Evolutionary conservation across 176 grass and related monocot species (phyloP).

Genomic region (Aegilops bicornis): DNA sequence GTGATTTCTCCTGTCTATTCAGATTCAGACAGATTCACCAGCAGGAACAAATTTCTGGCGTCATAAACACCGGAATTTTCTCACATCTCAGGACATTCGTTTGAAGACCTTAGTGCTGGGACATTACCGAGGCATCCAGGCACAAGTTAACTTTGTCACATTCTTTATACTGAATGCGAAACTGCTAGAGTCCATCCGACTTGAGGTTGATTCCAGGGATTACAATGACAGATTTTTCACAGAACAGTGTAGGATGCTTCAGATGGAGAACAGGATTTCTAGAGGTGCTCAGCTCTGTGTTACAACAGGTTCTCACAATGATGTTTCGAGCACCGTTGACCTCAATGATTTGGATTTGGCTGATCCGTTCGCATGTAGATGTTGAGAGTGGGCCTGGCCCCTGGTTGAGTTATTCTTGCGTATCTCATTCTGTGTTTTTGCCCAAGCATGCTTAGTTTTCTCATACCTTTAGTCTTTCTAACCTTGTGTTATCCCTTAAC

Average conservation of each 20-base stretch:
- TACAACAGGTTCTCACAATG: background rate
- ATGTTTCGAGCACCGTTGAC: background rate
- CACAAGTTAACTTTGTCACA: background rate
- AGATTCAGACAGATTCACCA: background rate
- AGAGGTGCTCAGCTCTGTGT: conserved; percentile 1
- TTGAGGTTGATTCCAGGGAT: background rate
- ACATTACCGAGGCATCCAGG: background rate
- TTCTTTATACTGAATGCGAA: conserved; percentile 22
- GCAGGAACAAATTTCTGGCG: background rate
- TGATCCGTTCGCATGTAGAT: conserved; percentile 16
- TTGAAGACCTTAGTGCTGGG: conserved; percentile 12
- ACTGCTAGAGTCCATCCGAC: background rate
- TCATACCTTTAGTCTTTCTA: background rate
- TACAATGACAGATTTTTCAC: background rate
- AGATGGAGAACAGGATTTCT: conserved; percentile 22
- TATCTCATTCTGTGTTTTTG: background rate
- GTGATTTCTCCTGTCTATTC: background rate
- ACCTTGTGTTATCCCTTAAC: background rate
- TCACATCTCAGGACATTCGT: background rate
- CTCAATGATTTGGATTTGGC: background rate
- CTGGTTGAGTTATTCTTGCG: background rate
- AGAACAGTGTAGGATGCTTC: background rate
- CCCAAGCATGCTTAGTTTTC: background rate
- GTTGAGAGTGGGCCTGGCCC: background rate
- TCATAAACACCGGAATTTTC: background rate